A percentile compares a stretch with the other conserved stretches of the same genome.
These are phyloP conservation scores for Brassica hybrid DNA, from an alignment of 441 rosid species.

Conservation along the genomic window DNA sequence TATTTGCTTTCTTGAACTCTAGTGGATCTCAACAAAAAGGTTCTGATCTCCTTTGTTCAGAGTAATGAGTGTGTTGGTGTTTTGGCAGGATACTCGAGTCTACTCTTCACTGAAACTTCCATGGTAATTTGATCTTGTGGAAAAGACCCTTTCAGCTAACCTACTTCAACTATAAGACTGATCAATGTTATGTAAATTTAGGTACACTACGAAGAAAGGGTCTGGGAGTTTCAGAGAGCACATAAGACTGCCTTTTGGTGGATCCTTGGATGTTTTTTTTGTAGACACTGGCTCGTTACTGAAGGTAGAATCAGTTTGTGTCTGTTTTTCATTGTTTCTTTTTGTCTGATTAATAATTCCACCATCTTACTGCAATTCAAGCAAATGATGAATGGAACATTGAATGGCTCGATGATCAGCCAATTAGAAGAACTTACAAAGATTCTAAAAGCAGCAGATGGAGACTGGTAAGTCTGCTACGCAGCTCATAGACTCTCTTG, in stretches of 20 bases:
- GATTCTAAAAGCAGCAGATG: conserved; percentile 49
- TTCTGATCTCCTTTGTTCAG: neutral
- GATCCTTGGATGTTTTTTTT: conserved; percentile 55
- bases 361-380: conserved; percentile 35
- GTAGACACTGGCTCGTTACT: conserved; percentile 45
- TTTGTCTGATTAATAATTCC: neutral
- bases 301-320: conserved; percentile 31
- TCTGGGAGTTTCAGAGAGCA: conserved; percentile 47
- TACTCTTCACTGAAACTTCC: conserved; percentile 55
- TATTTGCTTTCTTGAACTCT: neutral
- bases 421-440: conserved; percentile 49
- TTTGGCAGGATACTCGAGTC: conserved; percentile 56
- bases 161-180: conserved; percentile 32
- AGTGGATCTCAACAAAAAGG: neutral
- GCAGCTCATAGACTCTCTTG: conserved; percentile 10
- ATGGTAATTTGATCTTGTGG: conserved; percentile 54
- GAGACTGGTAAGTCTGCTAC: conserved; percentile 62
- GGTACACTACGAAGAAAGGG: conserved; percentile 57
- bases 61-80: conserved; percentile 27
- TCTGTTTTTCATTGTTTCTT: conserved; percentile 27
- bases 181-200: conserved; percentile 41
- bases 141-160: neutral
- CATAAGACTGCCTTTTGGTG: conserved; percentile 51
- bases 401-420: conserved; percentile 40
- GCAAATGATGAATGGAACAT: conserved; percentile 48